Evolutionary conservation across 2,329 filamentous ascomycete genomes (phyloP), one percentile per base, ranked within the genome.

Genomic region (Ascochyta rabiei): DNA sequence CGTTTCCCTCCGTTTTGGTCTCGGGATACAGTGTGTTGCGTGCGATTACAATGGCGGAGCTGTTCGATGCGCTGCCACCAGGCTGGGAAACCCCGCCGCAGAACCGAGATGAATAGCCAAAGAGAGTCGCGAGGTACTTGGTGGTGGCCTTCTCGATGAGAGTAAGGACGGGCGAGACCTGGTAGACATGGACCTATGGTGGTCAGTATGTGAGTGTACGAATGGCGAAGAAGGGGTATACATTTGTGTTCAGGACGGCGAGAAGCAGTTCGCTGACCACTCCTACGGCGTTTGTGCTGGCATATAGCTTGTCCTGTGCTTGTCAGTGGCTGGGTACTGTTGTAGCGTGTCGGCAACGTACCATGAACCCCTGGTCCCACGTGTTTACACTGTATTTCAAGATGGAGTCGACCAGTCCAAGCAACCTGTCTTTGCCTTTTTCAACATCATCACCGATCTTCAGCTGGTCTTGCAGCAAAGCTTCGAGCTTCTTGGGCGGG

Each of bases 311-410:
- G 77, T 97, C 93, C 53, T 56, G 16, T 1, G 10, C 13, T 3
- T 34, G 53, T 55, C 9, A 55, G 23, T 39, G 16, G 33, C 19
- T 33, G 13, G 40, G 13, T 31, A 2, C 18, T 28, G 12, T 6
- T 16, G 24, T 37, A 18, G 40, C 10, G 7, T 23, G 19, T 16
- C n/a, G 4, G 4, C 6, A 2, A 16, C 5, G 13, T 48, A 56
- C 53, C 69, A 98, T 78, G 76, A 98, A 99, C 10, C 93, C 93
- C 76, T 96, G 93, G 69, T 96, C 90, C 90, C 93, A 98, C n/a
- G 93, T 97, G 77, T 99, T 99, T 70, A 98, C 93, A 69, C 89
- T 95, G 75, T 96, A 92, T 60, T 85, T 82, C 37, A 98, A 81
- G 18, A 97, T 81, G 56, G 86, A 84, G 62, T 86, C 79, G 40